Evolutionary conservation across 2,329 filamentous ascomycete genomes (phyloP).

Genomic region (Mycogone perniciosa): DNA sequence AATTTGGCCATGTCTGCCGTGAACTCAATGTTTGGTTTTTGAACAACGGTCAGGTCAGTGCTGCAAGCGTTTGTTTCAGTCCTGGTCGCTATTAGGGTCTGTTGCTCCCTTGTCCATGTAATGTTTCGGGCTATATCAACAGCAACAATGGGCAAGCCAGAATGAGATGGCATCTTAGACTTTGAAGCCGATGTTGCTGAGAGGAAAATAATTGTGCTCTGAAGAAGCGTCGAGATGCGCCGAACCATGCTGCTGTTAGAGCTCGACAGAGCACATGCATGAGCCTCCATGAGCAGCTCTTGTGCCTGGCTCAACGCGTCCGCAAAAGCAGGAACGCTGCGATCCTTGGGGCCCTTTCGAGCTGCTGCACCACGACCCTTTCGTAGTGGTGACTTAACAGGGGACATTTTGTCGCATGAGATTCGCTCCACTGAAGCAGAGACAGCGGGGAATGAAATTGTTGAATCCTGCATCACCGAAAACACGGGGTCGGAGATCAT

Average conservation of each 20-base stretch:
- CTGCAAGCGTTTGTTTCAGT: constrained; percentile 18
- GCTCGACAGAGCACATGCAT: constrained; percentile 48
- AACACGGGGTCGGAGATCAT: constrained; percentile 78
- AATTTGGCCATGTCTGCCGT: constrained; percentile 56
- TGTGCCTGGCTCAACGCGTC: constrained; percentile 59
- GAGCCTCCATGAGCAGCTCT: constrained; percentile 57
- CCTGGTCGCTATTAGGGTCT: constrained; percentile 41
- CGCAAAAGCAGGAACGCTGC: constrained; percentile 40
- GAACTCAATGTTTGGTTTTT: constrained; percentile 40
- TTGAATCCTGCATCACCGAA: constrained; percentile 87
- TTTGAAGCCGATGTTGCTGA: constrained; percentile 52
- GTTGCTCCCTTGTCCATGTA: constrained; percentile 59
- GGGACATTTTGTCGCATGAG: constrained; percentile 30
- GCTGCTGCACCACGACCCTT: constrained; percentile 21
- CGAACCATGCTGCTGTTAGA: constrained; percentile 56
- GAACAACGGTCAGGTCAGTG: constrained; percentile 20
- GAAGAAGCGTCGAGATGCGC: constrained; percentile 55
- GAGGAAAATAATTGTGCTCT: constrained; percentile 59
- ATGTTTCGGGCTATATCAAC: constrained; percentile 66
- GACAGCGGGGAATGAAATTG: constrained; percentile 76
- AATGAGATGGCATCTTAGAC: constrained; percentile 40
- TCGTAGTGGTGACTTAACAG: constrained; percentile 31
- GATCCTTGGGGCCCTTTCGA: constrained; percentile 26
- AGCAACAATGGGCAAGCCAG: constrained; percentile 55
- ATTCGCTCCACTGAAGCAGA: constrained; percentile 36